phyloP scores from a whole-genome alignment of 2,329 filamentous ascomycete genomes.

The Metarhizium sp. region DNA sequence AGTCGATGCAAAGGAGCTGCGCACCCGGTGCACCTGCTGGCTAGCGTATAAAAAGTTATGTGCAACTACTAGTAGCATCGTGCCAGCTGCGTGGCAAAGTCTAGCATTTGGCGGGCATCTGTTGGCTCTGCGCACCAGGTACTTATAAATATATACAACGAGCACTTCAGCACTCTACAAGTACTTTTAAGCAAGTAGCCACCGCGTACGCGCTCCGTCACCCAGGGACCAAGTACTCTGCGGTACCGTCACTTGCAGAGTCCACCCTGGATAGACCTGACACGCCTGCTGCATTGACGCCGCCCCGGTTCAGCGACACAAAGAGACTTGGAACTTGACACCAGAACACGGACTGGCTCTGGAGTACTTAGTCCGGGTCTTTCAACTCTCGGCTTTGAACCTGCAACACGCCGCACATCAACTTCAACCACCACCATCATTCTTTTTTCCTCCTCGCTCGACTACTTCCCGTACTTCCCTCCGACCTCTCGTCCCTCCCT shows the following conservation, averaged over 20 bases:
- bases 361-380: not conserved
- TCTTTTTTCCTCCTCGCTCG: not conserved
- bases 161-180: too few species aligned
- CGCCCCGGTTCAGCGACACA: not conserved
- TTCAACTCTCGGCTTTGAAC: not conserved
- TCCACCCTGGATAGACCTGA: not conserved
- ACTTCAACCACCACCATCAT: conserved; percentile 1
- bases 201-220: not conserved
- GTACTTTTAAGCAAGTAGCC: not conserved
- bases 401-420: not conserved
- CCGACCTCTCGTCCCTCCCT: not conserved
- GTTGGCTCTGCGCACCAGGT: not conserved
- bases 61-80: not conserved
- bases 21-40: too few species aligned
- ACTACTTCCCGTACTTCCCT: not conserved
- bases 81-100: not conserved
- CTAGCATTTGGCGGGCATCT: not conserved
- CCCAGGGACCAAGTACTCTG: not conserved
- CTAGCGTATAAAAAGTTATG: not conserved
- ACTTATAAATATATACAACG: too few species aligned
- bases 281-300: not conserved
- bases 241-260: not conserved
- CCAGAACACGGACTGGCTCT: not conserved
- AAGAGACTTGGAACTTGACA: not conserved
- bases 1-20: too few species aligned